Base-by-base conservation (phyloP, 345 rosid genomes). In the Pistacia atlantica region DNA sequence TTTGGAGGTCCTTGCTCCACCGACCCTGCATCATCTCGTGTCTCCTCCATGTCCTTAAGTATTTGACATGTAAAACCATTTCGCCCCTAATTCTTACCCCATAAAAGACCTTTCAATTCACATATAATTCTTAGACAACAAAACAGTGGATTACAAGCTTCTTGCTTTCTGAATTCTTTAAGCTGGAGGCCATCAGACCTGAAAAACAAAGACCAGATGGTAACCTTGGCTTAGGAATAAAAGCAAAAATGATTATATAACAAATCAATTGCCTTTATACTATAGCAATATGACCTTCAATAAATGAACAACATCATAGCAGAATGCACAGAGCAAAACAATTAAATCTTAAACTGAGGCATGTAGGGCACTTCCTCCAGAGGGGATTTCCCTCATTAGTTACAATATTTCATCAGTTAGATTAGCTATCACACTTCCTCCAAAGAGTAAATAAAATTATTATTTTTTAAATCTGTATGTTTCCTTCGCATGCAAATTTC, bases 11-110 rank as follows among this genome's bases (percentile, higher is more conserved):
- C 93, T 76, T 84, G 93, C 77, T 86, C 95, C 77, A 87, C 78
- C 73, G 91, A 83, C 81, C 92, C 93, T 9, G 84, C 75, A 80
- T 87, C 94, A 82, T 91, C 92, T 87, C 86, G 85, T 65, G 87
- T 77, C 81, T 94, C 97, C 83, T 88, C 97, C 98, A 97, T 97
- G 74, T 83, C 84, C 79, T 86, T 78, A 83, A 75, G 77, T 76
- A 75, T 83, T 83, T 87, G 80, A 90, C 73, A 85, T 81, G 83
- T 74, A 88, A 75, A 87, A 82, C 84, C 94, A 92, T 89, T 89
- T 90, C 92, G 65, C 69, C 82, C 79, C 81, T 46, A 80, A 82
- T 81, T 81, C 91, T 86, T 78, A 87, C 77, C 91, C 93, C 90
- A 90, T 85, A 79, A 81, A 79, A 78, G 81, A 77, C 37, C 69